Conservation (phyloP, 108 stramenopile genomes). For the Fistulifera pelliculosa region DNA sequence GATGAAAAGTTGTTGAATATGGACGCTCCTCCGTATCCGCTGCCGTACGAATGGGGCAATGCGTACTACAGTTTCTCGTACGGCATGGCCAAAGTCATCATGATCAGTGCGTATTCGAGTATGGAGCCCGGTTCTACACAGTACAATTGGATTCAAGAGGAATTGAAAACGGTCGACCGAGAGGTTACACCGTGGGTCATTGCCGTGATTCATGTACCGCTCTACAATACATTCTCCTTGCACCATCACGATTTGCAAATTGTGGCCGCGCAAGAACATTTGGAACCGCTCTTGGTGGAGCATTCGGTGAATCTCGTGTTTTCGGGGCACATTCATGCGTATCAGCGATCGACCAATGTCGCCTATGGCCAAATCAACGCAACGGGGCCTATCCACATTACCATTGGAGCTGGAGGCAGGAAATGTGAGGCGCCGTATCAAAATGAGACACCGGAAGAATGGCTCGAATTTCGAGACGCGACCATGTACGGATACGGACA, state of each 20-base stretch:
- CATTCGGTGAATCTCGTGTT: conserved; percentile 83
- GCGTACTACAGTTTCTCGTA: conserved; percentile 67
- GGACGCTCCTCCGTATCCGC: conserved; percentile 50
- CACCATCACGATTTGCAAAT: conserved; percentile 59
- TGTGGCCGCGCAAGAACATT: conserved; percentile 42
- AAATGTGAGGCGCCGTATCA: conserved; percentile 65
- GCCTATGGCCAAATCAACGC: conserved; percentile 26
- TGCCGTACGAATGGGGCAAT: conserved; percentile 78
- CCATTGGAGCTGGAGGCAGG: conserved; percentile 90
- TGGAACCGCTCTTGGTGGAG: conserved; percentile 78
- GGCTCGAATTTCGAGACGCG: conserved; percentile 77
- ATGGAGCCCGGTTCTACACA: conserved; percentile 62
- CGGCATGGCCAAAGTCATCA: conserved; percentile 61
- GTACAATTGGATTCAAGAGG: conserved; percentile 59
- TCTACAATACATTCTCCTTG: conserved; percentile 70
- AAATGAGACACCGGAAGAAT: conserved; percentile 55
- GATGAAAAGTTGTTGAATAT: conserved; percentile 28
- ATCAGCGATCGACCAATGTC: conserved; percentile 64
- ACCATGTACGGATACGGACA: conserved; percentile 82
- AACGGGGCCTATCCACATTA: conserved; percentile 74
- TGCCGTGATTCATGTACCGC: conserved; percentile 67
- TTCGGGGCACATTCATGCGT: conserved; percentile 89
- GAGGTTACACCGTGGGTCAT: conserved; percentile 73
- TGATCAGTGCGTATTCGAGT: conserved; percentile 63
- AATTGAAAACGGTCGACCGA: conserved; percentile 62